Evolutionary conservation across 2,329 filamentous ascomycete genomes (phyloP), one percentile per base, ranked within the genome.

Genomic region (Fusarium sp.): DNA sequence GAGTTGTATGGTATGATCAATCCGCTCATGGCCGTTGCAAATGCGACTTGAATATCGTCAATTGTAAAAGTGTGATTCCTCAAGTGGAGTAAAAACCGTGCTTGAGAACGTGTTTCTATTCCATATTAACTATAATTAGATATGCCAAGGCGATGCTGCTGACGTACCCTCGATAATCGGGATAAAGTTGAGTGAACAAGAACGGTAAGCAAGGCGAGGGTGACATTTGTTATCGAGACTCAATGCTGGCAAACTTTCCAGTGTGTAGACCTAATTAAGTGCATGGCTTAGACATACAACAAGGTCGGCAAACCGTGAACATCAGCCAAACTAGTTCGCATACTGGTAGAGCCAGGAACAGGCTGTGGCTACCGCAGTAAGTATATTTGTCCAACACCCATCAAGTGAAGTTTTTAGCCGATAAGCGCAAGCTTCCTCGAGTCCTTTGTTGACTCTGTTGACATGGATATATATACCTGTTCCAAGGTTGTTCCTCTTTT

Each of bases 401-500:
- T 44, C 46, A 56, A 19, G 63, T 46, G 44, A 55, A 64, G 44
- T 39, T 33, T 33, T 46, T 31, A 45, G 68, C 54, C 39, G 46
- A 38, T 29, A 39, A 60, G n/a, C 29, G 48, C 44, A 41, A 64
- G 45, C n/a, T 51, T 16, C 19, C 41, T 27, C 33, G 14, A 60
- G 58, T 62, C 41, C 42, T 41, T 45, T 49, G 44, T 69, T 65
- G 37, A 76, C 52, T 66, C 39, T 63, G 45, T 60, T 29, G 60
- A 49, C 56, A 67, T 66, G 60, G 61, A 56, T 61, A 55, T 58
- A 51, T 58, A 51, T 45, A 56, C 39, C 46, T 52, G 23, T 69
- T 66, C 61, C 67, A 69, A 67, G 73, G 65, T 63, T 72, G 60
- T 73, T 62, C 5, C 60, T 72, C 66, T 72, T 76, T 76, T 66